A percentile compares a stretch with the other conserved stretches of the same genome.
Conservation (phyloP, 208 protist species). For the Acanthamoeba lenticulata region DNA sequence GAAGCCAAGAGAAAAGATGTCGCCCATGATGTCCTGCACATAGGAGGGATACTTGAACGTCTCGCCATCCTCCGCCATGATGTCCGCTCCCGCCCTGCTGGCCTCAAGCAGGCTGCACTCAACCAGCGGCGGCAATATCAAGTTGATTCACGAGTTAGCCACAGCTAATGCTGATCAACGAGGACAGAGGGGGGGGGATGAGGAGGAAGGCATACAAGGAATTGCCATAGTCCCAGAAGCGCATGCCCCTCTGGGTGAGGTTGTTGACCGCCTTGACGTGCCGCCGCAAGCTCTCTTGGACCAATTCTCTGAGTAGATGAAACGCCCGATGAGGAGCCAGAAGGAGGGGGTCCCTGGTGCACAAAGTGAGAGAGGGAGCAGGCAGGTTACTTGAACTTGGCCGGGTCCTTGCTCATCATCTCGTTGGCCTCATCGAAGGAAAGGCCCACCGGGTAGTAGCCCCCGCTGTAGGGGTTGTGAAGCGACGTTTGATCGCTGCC, state of each 20-base stretch:
- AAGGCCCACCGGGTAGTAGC: conserved; percentile 91
- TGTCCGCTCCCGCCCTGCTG: conserved; percentile 85
- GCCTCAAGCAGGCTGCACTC: conserved; percentile 82
- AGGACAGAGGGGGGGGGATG: too few species aligned
- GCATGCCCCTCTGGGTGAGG: conserved; percentile 53
- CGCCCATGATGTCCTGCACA: conserved; percentile 93
- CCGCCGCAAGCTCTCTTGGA: conserved; percentile 87
- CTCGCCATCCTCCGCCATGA: conserved; percentile 81
- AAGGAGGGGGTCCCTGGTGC: too few species aligned
- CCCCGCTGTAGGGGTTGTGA: conserved; percentile 92
- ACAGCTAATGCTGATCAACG: too few species aligned
- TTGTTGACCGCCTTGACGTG: conserved; percentile 89
- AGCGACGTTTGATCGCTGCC: conserved; percentile 92
- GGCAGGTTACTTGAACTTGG: conserved; percentile 83
- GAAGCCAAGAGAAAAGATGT: conserved; percentile 91
- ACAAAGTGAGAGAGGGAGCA: background rate
- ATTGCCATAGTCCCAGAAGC: conserved; percentile 93
- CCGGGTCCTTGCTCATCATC: conserved; percentile 89
- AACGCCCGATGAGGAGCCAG: too few species aligned
- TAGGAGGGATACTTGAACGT: conserved; percentile 90
- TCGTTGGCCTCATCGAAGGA: conserved; percentile 89
- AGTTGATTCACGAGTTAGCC: too few species aligned
- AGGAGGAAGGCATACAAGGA: conserved; percentile 80
- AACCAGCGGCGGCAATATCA: too few species aligned
- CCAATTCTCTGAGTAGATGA: conserved; percentile 74